These are phyloP conservation scores for Centaurea solstitialis DNA, from an alignment of 129 eudicot genomes.

Conservation along the genomic window DNA sequence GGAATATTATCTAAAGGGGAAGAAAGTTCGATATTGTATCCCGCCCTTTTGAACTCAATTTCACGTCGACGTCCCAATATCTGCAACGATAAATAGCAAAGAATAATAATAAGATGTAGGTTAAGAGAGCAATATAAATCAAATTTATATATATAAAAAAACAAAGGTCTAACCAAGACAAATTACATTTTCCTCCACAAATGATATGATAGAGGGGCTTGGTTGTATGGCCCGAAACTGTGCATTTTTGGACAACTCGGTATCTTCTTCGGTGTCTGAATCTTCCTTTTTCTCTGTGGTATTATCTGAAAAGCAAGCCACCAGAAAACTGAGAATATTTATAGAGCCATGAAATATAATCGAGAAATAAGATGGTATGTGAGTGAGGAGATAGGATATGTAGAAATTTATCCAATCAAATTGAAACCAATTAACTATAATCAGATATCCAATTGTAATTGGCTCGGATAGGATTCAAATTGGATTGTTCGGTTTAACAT, in stretches of 20 bases:
- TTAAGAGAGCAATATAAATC: conserved; percentile 1
- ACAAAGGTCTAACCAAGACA: not conserved
- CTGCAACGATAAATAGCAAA: conserved; percentile 39
- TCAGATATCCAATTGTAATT: too few species aligned
- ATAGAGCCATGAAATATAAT: not conserved
- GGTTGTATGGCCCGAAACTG: conserved; percentile 94
- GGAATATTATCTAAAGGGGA: conserved; percentile 90
- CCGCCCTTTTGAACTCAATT: conserved; percentile 77
- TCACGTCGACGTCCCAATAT: conserved; percentile 92
- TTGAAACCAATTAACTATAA: too few species aligned
- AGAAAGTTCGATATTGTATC: conserved; percentile 77
- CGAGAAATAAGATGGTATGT: not conserved
- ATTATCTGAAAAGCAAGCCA: conserved; percentile 36
- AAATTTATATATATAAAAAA: not conserved
- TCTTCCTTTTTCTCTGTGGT: conserved; percentile 48
- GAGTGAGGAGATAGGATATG: not conserved
- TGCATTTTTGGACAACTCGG: conserved; percentile 78
- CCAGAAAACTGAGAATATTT: not conserved
- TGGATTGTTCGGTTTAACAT: too few species aligned
- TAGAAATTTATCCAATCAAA: too few species aligned
- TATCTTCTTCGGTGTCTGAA: conserved; percentile 36
- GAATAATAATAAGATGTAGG: not conserved
- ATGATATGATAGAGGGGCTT: conserved; percentile 69
- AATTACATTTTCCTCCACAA: conserved; percentile 85
- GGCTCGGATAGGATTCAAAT: too few species aligned